Percentiles rank a stretch among this genome's conserved stretches.
Evolutionary conservation across 2,329 filamentous ascomycete genomes (phyloP).

Genomic region (Aspergillus amoenus): DNA sequence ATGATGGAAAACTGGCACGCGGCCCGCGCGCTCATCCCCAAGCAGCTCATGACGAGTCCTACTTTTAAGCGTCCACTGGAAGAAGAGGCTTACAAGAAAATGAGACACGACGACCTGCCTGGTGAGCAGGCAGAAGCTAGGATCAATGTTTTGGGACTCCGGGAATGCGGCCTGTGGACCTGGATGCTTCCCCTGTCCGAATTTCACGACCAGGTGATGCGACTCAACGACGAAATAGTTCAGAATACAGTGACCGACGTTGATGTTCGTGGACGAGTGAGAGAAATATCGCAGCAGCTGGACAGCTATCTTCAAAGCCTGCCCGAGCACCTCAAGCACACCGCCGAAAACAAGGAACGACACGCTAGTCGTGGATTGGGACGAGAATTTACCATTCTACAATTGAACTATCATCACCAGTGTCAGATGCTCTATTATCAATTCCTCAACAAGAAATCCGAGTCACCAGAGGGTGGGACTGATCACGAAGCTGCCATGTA

Average conservation of each 20-base stretch:
- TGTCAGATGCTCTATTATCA: constrained; percentile 7
- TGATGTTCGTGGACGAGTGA: background rate
- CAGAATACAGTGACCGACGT: background rate
- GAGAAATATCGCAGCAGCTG: background rate
- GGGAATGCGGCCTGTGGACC: constrained; percentile 1
- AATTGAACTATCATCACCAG: constrained; percentile 5
- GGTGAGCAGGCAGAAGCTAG: background rate
- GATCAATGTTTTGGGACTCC: background rate
- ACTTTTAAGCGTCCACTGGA: background rate
- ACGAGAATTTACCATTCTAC: constrained; percentile 4
- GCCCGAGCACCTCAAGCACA: constrained; percentile 2
- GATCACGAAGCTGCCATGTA: constrained; percentile 4
- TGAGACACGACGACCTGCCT: background rate
- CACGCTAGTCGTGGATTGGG: background rate
- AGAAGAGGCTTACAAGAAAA: background rate
- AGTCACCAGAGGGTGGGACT: background rate
- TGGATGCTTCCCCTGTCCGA: constrained; percentile 5
- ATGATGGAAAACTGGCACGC: constrained; percentile 7
- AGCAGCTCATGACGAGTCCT: background rate
- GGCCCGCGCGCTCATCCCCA: background rate
- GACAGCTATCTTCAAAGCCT: constrained; percentile 1
- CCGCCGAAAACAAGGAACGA: background rate
- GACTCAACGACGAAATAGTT: constrained; percentile 3
- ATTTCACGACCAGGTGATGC: constrained; percentile 7
- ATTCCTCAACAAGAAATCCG: constrained; percentile 1